phyloP scores from a whole-genome alignment of 2,329 filamentous ascomycete genomes.

The Aspergillus candidus region DNA sequence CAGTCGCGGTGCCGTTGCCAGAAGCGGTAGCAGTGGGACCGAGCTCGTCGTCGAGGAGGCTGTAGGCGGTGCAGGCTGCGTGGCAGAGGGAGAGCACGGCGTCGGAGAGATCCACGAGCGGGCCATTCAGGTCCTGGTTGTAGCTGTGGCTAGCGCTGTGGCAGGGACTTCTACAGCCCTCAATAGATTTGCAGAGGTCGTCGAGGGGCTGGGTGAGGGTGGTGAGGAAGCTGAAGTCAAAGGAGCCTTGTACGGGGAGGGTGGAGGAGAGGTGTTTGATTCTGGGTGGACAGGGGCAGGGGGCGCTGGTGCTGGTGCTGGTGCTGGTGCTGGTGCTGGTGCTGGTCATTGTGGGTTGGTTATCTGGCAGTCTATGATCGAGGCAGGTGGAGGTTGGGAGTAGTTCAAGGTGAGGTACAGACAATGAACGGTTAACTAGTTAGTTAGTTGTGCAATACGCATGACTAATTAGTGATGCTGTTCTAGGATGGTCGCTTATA shows the following conservation, averaged over 20 bases:
- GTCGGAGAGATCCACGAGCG: neutral
- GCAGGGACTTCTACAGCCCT: neutral
- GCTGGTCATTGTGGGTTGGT: neutral
- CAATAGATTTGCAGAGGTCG: constrained; percentile 1
- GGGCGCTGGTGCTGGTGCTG: neutral
- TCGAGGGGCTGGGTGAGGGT: constrained; percentile 1
- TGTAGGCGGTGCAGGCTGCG: neutral
- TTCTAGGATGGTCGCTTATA: no score
- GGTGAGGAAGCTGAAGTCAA: constrained; percentile 3
- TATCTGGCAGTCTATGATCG: neutral
- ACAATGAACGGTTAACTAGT: no score
- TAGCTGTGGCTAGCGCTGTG: neutral
- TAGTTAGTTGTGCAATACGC: no score
- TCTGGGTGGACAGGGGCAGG: constrained; percentile 1
- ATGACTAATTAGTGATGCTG: no score
- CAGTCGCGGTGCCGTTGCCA: neutral
- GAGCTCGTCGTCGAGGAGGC: neutral
- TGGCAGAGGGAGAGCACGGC: constrained; percentile 1
- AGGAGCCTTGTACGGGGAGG: neutral
- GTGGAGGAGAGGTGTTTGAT: constrained; percentile 1
- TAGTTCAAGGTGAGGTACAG: no score
- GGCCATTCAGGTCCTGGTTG: neutral
- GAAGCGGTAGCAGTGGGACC: neutral
- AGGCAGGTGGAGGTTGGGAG: no score
- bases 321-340: neutral